Percentiles rank a stretch among this genome's conserved stretches.
Evolutionary conservation across 176 grass and related monocot species (phyloP).

Genomic region (Puya raimondii): DNA sequence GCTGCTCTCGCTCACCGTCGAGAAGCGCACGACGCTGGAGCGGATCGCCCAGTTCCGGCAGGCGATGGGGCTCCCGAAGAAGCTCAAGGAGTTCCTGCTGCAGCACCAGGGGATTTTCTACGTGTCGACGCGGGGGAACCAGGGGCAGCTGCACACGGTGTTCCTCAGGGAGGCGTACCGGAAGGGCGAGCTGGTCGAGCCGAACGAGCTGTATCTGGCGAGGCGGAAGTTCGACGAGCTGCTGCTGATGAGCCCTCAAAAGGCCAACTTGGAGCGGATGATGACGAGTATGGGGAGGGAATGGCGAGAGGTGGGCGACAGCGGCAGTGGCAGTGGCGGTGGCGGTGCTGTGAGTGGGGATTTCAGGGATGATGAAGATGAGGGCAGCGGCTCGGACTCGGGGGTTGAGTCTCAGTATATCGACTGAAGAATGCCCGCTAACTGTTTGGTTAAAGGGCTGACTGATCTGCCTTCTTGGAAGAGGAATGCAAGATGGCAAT

Average conservation of each 20-base stretch:
- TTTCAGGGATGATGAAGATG: slow-evolving; percentile 25
- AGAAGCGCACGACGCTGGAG: slow-evolving; percentile 75
- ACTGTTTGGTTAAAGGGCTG: neutral
- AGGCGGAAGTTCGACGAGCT: slow-evolving; percentile 57
- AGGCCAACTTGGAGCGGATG: slow-evolving; percentile 76
- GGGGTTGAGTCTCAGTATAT: slow-evolving; percentile 83
- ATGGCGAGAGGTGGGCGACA: slow-evolving; percentile 22
- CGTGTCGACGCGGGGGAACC: slow-evolving; percentile 73
- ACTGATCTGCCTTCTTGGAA: too few species aligned
- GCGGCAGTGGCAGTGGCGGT: slow-evolving; percentile 17
- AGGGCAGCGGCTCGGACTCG: slow-evolving; percentile 60
- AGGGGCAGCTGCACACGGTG: slow-evolving; percentile 71
- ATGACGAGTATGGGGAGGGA: slow-evolving; percentile 73
- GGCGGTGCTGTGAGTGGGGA: slow-evolving; percentile 27
- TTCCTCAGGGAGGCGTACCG: slow-evolving; percentile 73
- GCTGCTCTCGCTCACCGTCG: slow-evolving; percentile 49
- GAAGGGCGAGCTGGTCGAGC: slow-evolving; percentile 57
- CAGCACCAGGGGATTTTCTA: slow-evolving; percentile 91
- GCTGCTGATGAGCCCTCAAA: slow-evolving; percentile 50
- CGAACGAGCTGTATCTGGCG: slow-evolving; percentile 48
- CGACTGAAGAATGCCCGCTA: slow-evolving; percentile 30
- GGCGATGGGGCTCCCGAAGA: slow-evolving; percentile 63
- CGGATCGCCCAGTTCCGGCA: slow-evolving; percentile 69
- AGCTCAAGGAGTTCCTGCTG: slow-evolving; percentile 83
- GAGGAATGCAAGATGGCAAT: too few species aligned